Conservation (phyloP, 2,329 filamentous ascomycete genomes). For the Samsoniella hepiali region DNA sequence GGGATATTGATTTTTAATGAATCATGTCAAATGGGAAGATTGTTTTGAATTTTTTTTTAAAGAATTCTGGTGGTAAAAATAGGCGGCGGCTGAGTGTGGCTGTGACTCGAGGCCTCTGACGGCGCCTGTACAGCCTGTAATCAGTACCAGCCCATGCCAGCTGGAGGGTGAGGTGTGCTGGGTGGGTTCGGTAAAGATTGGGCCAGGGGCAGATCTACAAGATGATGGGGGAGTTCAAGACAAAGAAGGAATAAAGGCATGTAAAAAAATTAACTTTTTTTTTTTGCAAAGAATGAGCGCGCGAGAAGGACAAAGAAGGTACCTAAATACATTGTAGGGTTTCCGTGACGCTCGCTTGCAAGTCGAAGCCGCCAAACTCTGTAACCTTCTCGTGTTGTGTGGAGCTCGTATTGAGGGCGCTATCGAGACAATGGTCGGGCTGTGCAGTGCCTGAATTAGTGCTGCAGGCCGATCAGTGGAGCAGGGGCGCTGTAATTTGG, state of each 20-base stretch:
- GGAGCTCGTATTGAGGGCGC: conserved; percentile 9
- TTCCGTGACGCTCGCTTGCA: neutral
- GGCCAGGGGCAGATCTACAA: too few relatives aligned
- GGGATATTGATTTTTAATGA: neutral
- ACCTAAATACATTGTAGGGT: too few relatives aligned
- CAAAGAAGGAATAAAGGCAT: too few relatives aligned
- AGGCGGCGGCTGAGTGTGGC: neutral
- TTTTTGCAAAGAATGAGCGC: too few relatives aligned
- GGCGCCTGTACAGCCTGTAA: neutral
- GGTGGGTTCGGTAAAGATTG: too few relatives aligned
- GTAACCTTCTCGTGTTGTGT: conserved; percentile 12
- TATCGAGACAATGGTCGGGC: neutral
- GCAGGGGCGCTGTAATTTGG: too few relatives aligned
- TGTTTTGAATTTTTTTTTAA: too few relatives aligned
- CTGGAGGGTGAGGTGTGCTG: too few relatives aligned
- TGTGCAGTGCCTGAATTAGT: neutral
- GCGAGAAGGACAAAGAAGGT: neutral
- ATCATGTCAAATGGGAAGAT: too few relatives aligned
- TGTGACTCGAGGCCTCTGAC: neutral
- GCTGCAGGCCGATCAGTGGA: neutral
- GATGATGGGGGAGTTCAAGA: too few relatives aligned
- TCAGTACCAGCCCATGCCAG: too few relatives aligned
- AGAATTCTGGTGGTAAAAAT: neutral
- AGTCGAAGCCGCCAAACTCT: neutral
- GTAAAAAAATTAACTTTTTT: too few relatives aligned